phyloP scores from a whole-genome alignment of 1,139 yeast species.

The Hyphopichia fennica region DNA sequence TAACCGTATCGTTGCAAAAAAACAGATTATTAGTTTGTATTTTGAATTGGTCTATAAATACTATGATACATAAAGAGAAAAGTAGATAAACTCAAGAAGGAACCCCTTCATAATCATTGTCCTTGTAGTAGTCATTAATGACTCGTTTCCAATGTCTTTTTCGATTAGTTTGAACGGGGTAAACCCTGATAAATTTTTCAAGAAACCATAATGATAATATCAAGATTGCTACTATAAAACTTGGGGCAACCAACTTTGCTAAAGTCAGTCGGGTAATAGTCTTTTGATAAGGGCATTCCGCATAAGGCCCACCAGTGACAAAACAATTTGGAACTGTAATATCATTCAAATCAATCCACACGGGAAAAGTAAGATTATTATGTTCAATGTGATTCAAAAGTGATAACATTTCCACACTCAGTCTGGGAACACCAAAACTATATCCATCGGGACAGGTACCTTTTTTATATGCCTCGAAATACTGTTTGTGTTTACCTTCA shows the following conservation, averaged over 20 bases:
- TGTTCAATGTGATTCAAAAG: constrained; percentile 22
- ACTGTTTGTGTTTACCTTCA: constrained; percentile 30
- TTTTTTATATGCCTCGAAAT: constrained; percentile 48
- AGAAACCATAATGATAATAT: constrained; percentile 42
- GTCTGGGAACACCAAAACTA: constrained; percentile 57
- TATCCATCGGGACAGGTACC: constrained; percentile 52
- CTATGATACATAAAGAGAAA: neutral
- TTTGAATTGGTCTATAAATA: too few species aligned
- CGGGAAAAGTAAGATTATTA: constrained; percentile 25
- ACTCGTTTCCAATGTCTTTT: constrained; percentile 41
- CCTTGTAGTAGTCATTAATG: constrained; percentile 36
- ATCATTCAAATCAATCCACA: constrained; percentile 88
- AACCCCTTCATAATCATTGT: constrained; percentile 46
- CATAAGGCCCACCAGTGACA: constrained; percentile 81
- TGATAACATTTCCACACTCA: constrained; percentile 39
- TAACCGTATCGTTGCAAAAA: neutral
- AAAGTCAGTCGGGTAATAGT: constrained; percentile 57
- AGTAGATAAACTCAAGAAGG: too few species aligned
- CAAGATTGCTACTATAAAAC: constrained; percentile 55
- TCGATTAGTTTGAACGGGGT: constrained; percentile 43
- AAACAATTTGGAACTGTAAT: constrained; percentile 74
- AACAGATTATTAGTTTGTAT: too few species aligned
- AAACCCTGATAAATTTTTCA: constrained; percentile 32
- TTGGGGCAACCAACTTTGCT: constrained; percentile 65
- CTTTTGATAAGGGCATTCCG: constrained; percentile 74